These are phyloP conservation scores for Eragrostis nindensis DNA, from an alignment of 176 grass and related monocot genomes.

Conservation along the genomic window DNA sequence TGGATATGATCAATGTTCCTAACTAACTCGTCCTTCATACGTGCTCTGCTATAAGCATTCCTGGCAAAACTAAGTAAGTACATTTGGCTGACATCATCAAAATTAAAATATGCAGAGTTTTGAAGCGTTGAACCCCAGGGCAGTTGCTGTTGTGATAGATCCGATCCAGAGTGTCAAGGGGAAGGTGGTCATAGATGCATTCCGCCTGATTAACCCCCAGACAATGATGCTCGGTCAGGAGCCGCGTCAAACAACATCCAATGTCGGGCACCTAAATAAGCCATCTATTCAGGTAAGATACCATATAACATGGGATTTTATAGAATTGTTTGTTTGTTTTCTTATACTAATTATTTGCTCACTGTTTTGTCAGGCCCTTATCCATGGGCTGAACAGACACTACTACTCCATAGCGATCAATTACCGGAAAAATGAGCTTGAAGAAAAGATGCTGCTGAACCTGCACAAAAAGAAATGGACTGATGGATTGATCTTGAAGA, in stretches of 20 bases:
- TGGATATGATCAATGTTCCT: neutral
- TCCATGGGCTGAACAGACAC: conserved; percentile 95
- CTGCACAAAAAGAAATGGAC: conserved; percentile 99
- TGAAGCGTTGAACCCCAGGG: conserved; percentile 95
- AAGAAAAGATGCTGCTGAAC: conserved; percentile 96
- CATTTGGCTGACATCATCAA: conserved; percentile 3
- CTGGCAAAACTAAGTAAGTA: neutral
- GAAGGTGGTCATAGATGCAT: conserved; percentile 99
- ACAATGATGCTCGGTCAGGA: conserved; percentile 99
- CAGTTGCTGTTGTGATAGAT: conserved; percentile 94
- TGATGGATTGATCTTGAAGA: conserved; percentile 79
- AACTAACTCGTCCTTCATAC: no score
- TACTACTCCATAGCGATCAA: conserved; percentile 99
- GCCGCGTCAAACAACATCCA: conserved; percentile 93
- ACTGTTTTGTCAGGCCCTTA: conserved; percentile 73
- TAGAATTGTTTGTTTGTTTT: conserved; percentile 8
- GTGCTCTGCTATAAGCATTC: neutral
- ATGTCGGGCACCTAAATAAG: conserved; percentile 98
- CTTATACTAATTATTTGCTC: neutral
- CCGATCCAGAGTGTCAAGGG: conserved; percentile 99
- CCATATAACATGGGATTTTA: neutral
- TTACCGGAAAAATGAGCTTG: conserved; percentile 97
- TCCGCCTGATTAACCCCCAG: conserved; percentile 97
- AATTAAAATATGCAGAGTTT: conserved; percentile 82
- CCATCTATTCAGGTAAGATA: conserved; percentile 89